Evolutionary conservation across 805 yeast species (phyloP).

Genomic region (Blastobotrys terrestris): DNA sequence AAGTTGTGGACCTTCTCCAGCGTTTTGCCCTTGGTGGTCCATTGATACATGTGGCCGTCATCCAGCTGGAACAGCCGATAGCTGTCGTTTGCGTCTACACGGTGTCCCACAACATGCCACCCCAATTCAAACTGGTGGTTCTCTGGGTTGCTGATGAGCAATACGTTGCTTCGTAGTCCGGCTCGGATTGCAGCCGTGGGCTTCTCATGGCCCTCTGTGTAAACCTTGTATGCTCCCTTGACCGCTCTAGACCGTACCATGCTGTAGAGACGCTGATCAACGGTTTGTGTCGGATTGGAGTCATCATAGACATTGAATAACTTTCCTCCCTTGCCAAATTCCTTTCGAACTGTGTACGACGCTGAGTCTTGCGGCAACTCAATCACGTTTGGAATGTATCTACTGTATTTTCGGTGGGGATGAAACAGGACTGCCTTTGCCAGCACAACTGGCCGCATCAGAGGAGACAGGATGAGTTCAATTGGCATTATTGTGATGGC

Average conservation of each 20-base stretch:
- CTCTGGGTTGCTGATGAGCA: conserved; percentile 41
- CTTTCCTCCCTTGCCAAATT: conserved; percentile 59
- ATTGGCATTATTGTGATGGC: conserved; percentile 40
- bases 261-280: conserved; percentile 41
- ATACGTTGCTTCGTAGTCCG: conserved; percentile 53
- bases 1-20: conserved; percentile 51
- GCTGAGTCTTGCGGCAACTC: conserved; percentile 35
- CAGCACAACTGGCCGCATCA: conserved; percentile 53
- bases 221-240: conserved; percentile 60
- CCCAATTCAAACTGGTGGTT: conserved; percentile 52
- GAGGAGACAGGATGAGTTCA: conserved; percentile 50
- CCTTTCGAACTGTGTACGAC: conserved; percentile 42
- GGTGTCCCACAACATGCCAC: conserved; percentile 55
- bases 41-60: conserved; percentile 56
- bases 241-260: conserved; percentile 59
- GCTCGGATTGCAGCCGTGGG: conserved; percentile 57
- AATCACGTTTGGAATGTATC: conserved; percentile 49
- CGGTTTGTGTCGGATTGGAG: conserved; percentile 27
- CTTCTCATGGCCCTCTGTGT: conserved; percentile 45
- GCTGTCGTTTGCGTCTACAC: conserved; percentile 55
- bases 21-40: conserved; percentile 56
- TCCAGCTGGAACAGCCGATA: conserved; percentile 55
- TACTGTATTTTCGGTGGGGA: conserved; percentile 50
- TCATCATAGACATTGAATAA: conserved; percentile 48
- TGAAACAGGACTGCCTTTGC: conserved; percentile 50